A percentile compares a stretch with the other conserved stretches of the same genome.
phyloP scores from a whole-genome alignment of 108 stramenopile genomes.

The Heterococcus sp. region DNA sequence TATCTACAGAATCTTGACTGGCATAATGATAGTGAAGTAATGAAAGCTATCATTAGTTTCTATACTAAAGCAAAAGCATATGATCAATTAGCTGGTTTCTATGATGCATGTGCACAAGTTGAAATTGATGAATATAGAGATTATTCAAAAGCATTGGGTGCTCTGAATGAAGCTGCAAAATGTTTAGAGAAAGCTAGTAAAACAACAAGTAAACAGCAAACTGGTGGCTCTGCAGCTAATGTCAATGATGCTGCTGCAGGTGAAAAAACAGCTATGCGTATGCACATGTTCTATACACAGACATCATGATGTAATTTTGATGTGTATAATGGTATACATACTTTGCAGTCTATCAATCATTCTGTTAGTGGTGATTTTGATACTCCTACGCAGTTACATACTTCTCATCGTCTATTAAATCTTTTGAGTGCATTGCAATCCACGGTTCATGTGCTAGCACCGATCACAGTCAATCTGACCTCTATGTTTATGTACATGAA shows the following conservation, averaged over 20 bases:
- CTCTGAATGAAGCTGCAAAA: constrained; percentile 63
- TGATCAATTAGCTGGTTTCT: constrained; percentile 62
- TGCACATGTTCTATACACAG: too few relatives aligned
- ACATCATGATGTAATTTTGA: too few relatives aligned
- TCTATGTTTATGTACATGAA: too few relatives aligned
- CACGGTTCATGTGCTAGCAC: too few relatives aligned
- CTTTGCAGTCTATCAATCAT: background rate
- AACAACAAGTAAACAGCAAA: constrained; percentile 43
- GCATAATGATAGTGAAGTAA: constrained; percentile 57
- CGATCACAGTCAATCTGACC: too few relatives aligned
- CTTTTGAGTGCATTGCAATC: too few relatives aligned
- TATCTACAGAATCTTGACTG: constrained; percentile 69
- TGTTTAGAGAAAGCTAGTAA: constrained; percentile 38
- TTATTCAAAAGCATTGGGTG: constrained; percentile 65
- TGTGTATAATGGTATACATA: background rate
- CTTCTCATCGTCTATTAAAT: too few relatives aligned
- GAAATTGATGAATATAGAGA: constrained; percentile 67
- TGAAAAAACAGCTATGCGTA: too few relatives aligned
- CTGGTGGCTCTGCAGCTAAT: too few relatives aligned
- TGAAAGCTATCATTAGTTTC: constrained; percentile 65
- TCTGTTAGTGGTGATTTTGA: too few relatives aligned
- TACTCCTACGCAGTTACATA: too few relatives aligned
- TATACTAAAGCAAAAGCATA: constrained; percentile 68
- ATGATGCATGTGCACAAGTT: constrained; percentile 65
- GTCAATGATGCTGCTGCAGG: too few relatives aligned